phyloP scores from a whole-genome alignment of 768 basidiomycete genomes.

The Mycena vitilis region DNA sequence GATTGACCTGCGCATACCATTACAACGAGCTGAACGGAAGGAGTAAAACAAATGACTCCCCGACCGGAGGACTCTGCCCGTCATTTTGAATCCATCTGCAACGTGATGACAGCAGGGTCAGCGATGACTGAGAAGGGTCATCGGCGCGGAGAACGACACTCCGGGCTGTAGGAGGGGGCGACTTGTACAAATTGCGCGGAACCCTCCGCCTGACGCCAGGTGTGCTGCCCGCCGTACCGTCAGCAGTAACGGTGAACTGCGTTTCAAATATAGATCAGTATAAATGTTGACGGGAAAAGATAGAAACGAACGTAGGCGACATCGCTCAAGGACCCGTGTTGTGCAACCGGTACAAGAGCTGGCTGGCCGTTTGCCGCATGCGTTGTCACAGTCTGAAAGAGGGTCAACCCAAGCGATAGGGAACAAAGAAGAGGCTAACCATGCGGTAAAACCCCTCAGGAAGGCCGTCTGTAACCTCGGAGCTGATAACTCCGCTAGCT shows the following conservation, averaged over 20 bases:
- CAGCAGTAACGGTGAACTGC: constrained; percentile 41
- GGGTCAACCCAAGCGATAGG: background rate
- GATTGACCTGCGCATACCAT: constrained; percentile 48
- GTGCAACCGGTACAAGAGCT: constrained; percentile 50
- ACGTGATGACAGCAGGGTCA: constrained; percentile 46
- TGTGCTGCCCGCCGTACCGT: constrained; percentile 24
- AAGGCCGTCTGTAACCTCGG: constrained; percentile 64
- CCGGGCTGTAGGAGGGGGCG: background rate
- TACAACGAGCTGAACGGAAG: background rate
- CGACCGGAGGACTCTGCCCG: constrained; percentile 44
- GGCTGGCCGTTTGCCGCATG: constrained; percentile 46
- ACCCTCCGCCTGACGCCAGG: constrained; percentile 16
- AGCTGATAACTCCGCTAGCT: constrained; percentile 59
- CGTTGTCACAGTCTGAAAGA: constrained; percentile 26
- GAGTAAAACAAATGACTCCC: background rate
- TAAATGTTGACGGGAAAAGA: background rate
- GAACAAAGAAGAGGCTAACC: background rate
- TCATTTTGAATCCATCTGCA: constrained; percentile 48
- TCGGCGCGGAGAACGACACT: constrained; percentile 11
- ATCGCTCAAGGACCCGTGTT: constrained; percentile 56
- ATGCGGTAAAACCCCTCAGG: constrained; percentile 53
- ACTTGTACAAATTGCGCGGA: background rate
- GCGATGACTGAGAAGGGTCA: constrained; percentile 18
- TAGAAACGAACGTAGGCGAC: constrained; percentile 45
- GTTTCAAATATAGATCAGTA: background rate